These are phyloP conservation scores for Cyclocybe cylindracea DNA, from an alignment of 768 basidiomycete genomes.

Conservation along the genomic window DNA sequence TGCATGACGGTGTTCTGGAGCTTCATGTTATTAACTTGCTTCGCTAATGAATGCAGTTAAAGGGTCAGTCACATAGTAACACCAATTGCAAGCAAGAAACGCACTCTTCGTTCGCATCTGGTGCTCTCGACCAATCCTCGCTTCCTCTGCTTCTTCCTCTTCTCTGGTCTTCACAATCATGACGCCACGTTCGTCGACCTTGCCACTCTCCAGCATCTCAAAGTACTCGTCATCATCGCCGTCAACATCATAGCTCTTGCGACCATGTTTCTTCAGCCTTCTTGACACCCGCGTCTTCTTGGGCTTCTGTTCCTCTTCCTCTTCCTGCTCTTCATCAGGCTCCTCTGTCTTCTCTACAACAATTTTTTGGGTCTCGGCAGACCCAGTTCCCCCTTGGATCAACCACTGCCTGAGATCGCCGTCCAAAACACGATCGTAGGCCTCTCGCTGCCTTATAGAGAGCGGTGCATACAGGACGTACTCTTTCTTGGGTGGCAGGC, in stretches of 20 bases:
- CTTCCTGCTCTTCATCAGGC: conserved; percentile 8
- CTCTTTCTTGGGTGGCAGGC: conserved; percentile 89
- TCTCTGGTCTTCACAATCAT: conserved; percentile 28
- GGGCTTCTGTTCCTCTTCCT: conserved; percentile 26
- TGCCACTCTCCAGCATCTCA: conserved; percentile 53
- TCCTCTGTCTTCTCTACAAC: conserved; percentile 27
- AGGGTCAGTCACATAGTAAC: background rate
- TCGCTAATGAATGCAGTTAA: conserved; percentile 45
- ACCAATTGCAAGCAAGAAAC: conserved; percentile 6
- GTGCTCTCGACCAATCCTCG: conserved; percentile 58
- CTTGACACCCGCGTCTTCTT: conserved; percentile 24
- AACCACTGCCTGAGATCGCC: conserved; percentile 72
- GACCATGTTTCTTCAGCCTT: conserved; percentile 33
- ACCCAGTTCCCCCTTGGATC: conserved; percentile 33
- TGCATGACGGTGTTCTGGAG: conserved; percentile 98
- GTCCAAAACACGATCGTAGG: conserved; percentile 79
- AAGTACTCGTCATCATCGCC: conserved; percentile 71
- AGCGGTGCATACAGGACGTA: conserved; percentile 93
- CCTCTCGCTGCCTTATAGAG: conserved; percentile 76
- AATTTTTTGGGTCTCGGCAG: conserved; percentile 15
- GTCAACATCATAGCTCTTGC: conserved; percentile 55
- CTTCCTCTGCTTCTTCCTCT: conserved; percentile 46
- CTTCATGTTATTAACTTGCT: conserved; percentile 88
- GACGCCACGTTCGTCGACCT: conserved; percentile 38
- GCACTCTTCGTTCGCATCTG: conserved; percentile 60